phyloP scores from a whole-genome alignment of 2,329 filamentous ascomycete genomes.

The Paecilomyces sp. region DNA sequence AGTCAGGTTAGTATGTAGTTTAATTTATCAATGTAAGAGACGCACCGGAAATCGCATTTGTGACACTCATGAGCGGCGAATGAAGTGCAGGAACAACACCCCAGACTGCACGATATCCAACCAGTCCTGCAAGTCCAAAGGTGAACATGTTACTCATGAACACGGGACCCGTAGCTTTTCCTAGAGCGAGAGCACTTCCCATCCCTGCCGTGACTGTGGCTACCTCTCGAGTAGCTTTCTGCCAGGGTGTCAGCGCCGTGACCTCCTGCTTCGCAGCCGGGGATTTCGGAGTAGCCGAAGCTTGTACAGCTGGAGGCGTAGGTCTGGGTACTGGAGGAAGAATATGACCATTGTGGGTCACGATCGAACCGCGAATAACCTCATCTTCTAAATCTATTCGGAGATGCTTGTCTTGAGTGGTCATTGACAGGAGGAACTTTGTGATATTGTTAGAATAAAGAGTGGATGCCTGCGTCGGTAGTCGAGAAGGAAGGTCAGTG shows the following conservation, averaged over 20 bases:
- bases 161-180: constrained; percentile 71
- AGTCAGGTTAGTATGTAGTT: not conserved
- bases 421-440: constrained; percentile 77
- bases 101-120: constrained; percentile 86
- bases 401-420: constrained; percentile 69
- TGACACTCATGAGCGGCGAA: constrained; percentile 86
- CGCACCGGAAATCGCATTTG: constrained; percentile 77
- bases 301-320: constrained; percentile 46
- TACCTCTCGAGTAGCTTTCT: constrained; percentile 71
- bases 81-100: constrained; percentile 77
- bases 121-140: constrained; percentile 73
- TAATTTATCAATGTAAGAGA: too few species aligned
- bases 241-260: constrained; percentile 71
- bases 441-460: constrained; percentile 92
- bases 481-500: constrained; percentile 76
- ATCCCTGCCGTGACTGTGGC: constrained; percentile 68
- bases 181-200: constrained; percentile 65
- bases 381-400: constrained; percentile 76
- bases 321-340: constrained; percentile 69
- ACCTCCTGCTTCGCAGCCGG: constrained; percentile 47
- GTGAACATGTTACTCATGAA: constrained; percentile 88
- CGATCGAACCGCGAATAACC: constrained; percentile 77
- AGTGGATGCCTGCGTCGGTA: constrained; percentile 83
- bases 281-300: constrained; percentile 45
- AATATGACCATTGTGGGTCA: constrained; percentile 69